These are phyloP conservation scores for Hydnomerulius pinastri DNA, from an alignment of 768 basidiomycete species.

Conservation along the genomic window DNA sequence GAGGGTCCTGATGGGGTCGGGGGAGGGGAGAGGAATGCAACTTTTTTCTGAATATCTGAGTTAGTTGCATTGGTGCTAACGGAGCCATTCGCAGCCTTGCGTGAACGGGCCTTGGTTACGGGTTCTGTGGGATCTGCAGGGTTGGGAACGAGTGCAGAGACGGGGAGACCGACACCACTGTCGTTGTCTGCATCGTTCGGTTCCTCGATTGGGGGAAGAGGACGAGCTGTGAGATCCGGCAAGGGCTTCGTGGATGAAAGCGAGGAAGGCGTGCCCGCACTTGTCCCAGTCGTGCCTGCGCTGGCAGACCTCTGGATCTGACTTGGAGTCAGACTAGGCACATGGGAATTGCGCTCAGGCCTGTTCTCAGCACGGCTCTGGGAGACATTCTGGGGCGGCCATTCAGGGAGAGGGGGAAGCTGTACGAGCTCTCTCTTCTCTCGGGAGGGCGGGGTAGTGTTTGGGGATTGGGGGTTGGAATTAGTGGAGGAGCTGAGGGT, in stretches of 20 bases:
- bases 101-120: conserved; percentile 32
- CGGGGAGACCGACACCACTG: conserved; percentile 38
- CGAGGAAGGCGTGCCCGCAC: conserved; percentile 44
- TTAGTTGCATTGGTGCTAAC: conserved; percentile 24
- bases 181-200: conserved; percentile 36
- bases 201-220: conserved; percentile 50
- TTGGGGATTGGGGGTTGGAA: conserved; percentile 25
- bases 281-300: conserved; percentile 35
- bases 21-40: conserved; percentile 83
- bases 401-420: conserved; percentile 62
- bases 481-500: conserved; percentile 29
- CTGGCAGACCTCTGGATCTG: conserved; percentile 32
- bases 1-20: conserved; percentile 60
- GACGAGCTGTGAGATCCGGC: conserved; percentile 59
- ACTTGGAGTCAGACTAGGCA: conserved; percentile 11
- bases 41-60: conserved; percentile 74
- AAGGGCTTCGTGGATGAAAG: conserved; percentile 66
- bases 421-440: conserved; percentile 57
- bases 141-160: conserved; percentile 32
- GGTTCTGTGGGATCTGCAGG: conserved; percentile 21
- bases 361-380: conserved; percentile 23
- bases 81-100: conserved; percentile 42
- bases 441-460: conserved; percentile 37
- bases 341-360: conserved; percentile 18
- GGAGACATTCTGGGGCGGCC: conserved; percentile 55